A percentile compares a stretch with the other conserved stretches of the same genome.
Conservation (phyloP, 768 basidiomycete genomes). For the Phylloporus arenicola region DNA sequence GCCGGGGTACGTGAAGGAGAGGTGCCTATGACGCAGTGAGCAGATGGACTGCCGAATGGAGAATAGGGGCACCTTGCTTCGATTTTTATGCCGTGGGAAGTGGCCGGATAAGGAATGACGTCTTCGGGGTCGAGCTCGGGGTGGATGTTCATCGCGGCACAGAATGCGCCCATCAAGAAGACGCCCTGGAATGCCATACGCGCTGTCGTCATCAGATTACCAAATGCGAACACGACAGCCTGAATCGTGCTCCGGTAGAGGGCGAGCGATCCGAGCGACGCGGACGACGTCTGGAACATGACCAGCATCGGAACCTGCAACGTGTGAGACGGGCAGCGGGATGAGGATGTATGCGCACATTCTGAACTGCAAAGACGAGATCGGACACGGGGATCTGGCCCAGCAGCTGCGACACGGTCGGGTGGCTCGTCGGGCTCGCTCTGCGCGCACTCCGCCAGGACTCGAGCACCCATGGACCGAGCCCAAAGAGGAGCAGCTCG, state of each 20-base stretch:
- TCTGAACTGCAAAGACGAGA: slow-evolving; percentile 59
- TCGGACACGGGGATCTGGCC: slow-evolving; percentile 60
- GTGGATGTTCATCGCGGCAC: slow-evolving; percentile 65
- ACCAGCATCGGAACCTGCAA: slow-evolving; percentile 69
- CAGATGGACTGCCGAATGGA: slow-evolving; percentile 6
- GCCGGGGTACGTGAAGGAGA: slow-evolving; percentile 80
- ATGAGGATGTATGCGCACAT: slow-evolving; percentile 40
- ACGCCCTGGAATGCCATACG: slow-evolving; percentile 80
- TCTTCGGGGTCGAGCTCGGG: slow-evolving; percentile 66
- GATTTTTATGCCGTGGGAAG: slow-evolving; percentile 60
- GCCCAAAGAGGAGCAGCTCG: slow-evolving; percentile 76
- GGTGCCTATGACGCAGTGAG: slow-evolving; percentile 36
- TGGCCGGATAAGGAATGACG: slow-evolving; percentile 41
- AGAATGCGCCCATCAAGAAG: slow-evolving; percentile 84
- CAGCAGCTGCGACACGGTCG: slow-evolving; percentile 42
- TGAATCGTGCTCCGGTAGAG: slow-evolving; percentile 77
- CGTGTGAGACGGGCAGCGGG: too few species aligned
- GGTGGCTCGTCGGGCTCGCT: slow-evolving; percentile 38
- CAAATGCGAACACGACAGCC: slow-evolving; percentile 59
- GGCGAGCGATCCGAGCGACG: slow-evolving; percentile 76
- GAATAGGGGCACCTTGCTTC: slow-evolving; percentile 51
- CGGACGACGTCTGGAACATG: slow-evolving; percentile 63
- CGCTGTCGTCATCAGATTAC: slow-evolving; percentile 55
- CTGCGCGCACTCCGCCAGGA: slow-evolving; percentile 67
- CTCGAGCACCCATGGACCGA: slow-evolving; percentile 79